Conservation (phyloP, 768 basidiomycete species). For the Aureoboletus auriporus region DNA sequence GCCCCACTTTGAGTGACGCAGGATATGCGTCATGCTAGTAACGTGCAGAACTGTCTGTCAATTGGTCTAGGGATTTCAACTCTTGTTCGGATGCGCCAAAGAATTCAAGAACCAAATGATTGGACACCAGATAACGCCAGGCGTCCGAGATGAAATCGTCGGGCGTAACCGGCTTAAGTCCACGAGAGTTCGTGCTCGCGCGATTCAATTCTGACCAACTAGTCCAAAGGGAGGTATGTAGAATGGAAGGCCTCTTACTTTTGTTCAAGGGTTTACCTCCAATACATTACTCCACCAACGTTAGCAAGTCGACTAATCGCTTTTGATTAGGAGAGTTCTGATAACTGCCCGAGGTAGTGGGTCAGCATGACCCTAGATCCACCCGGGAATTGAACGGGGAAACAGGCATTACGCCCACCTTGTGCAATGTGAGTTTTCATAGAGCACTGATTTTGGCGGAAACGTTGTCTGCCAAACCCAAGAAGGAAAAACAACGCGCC, state of each 20-base stretch:
- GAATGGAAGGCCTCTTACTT: conserved; percentile 5
- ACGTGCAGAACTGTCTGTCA: background rate
- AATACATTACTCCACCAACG: background rate
- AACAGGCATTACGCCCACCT: background rate
- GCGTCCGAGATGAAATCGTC: background rate
- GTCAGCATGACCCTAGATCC: conserved; percentile 4
- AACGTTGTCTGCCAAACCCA: background rate
- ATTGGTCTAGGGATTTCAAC: background rate
- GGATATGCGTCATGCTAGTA: conserved; percentile 1
- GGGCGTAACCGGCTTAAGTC: conserved; percentile 2
- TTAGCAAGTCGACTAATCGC: background rate
- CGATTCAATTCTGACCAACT: conserved; percentile 2
- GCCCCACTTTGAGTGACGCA: conserved; percentile 4
- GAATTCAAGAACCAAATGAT: background rate
- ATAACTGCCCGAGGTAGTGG: background rate
- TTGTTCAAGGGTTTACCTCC: background rate
- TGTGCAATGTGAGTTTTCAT: background rate
- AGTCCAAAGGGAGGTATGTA: background rate
- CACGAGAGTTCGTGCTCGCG: background rate
- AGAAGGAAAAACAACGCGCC: background rate
- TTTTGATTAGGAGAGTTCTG: background rate
- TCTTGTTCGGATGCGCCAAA: background rate
- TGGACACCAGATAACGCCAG: background rate
- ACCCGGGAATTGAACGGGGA: background rate
- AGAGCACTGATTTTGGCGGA: background rate